Base-by-base conservation (phyloP, 768 basidiomycete genomes). In the Leucocoprinus sp. region DNA sequence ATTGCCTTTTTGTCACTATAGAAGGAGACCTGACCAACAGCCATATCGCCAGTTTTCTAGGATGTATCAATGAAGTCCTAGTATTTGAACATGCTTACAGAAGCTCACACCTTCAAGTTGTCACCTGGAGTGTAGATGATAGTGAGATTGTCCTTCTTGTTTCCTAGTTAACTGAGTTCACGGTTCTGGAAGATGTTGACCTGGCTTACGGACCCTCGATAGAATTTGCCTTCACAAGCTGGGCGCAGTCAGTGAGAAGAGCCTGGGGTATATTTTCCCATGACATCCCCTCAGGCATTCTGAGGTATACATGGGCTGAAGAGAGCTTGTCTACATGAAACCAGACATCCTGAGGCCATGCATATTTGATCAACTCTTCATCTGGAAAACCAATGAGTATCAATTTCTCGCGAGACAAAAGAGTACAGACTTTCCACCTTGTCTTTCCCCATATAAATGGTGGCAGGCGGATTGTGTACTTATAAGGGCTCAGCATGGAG, bases 321-420 rank as follows among this genome's bases (percentile, higher is more conserved):
- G 91, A 95, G 22, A 98, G 79, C 61, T 93, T 95, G 70, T 98
- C 96, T 50, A 99, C 96, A 63, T 98, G 96, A 53, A 98, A 96
- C 90, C 88, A 90, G 43, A 90, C 66, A 50, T 91, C 88, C 61
- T 84, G 79, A 6, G 86, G 84, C 83, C 84, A 85, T 5, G 86
- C 93, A 56, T 91, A 96, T 64, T 80, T 87, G 56, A 98, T 91
- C 40, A 98, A 67, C 39, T 96, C 93, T 62, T 98, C 95, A 67
- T 99, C 95, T 98, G 60, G 31, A 52, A 52, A 48, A 44, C 49
- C 48, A 50, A 46, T 42, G 23, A 44, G 49, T 55, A 53, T 37
- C 55, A 54, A 53, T 46, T 48, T 40, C 43, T 42, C 35, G n/a
- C n/a, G n/a, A n/a, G n/a, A n/a, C 40, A 44, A 48, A 43, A 42